These are phyloP conservation scores for Trametes elegans DNA, from an alignment of 768 basidiomycete species.

Conservation along the genomic window DNA sequence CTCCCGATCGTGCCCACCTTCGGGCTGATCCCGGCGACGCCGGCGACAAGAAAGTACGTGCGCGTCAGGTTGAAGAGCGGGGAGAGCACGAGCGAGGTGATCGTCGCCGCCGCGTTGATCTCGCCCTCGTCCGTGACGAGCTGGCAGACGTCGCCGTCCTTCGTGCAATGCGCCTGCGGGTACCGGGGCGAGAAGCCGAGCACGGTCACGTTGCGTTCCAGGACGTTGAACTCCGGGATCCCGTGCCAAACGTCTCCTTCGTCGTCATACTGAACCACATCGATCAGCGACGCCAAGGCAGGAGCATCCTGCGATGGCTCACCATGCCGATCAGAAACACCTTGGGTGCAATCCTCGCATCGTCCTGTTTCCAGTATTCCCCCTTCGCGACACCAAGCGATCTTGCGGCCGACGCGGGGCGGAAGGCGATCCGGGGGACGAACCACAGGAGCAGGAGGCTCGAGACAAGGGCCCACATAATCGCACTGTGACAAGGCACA, in stretches of 20 bases:
- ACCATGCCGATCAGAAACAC: constrained; percentile 3
- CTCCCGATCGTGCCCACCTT: constrained; percentile 36
- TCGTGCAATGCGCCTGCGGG: constrained; percentile 38
- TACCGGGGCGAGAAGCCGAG: constrained; percentile 39
- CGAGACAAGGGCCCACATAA: no score
- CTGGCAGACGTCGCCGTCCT: constrained; percentile 35
- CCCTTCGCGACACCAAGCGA: no score
- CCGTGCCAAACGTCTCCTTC: constrained; percentile 22
- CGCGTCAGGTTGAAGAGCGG: constrained; percentile 35
- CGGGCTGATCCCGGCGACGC: constrained; percentile 41
- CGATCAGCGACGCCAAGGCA: background rate
- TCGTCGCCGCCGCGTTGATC: constrained; percentile 40
- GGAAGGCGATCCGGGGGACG: no score
- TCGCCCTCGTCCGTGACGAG: constrained; percentile 38
- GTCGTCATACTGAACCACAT: constrained; percentile 4
- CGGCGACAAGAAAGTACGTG: constrained; percentile 43
- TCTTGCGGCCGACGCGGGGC: no score
- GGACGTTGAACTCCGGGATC: constrained; percentile 30
- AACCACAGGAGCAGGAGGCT: no score
- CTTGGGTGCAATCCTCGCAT: background rate
- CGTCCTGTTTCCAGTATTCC: no score
- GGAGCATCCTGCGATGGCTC: background rate
- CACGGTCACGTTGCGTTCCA: constrained; percentile 36
- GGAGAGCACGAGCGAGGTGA: constrained; percentile 34
- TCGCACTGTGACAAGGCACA: no score